Percentiles rank a stretch among this genome's conserved stretches.
phyloP scores from a whole-genome alignment of 208 protist species.

The Vickermania ingenoplastis region DNA sequence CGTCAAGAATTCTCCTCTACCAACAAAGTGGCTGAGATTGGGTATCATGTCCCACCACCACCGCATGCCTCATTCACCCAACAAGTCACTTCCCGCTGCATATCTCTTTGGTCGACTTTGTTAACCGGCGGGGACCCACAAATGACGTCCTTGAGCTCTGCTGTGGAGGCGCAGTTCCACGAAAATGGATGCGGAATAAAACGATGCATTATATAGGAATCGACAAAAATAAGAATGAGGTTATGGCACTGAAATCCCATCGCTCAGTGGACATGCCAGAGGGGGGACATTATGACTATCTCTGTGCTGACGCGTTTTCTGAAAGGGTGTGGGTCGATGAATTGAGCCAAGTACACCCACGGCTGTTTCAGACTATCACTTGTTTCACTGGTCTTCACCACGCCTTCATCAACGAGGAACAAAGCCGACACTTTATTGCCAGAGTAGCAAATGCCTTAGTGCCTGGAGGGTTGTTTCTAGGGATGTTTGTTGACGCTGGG shows the following conservation, averaged over 20 bases:
- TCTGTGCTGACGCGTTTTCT: constrained; percentile 74
- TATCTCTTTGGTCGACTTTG: constrained; percentile 70
- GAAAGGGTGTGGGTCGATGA: constrained; percentile 62
- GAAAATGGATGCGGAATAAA: constrained; percentile 83
- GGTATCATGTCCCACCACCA: constrained; percentile 66
- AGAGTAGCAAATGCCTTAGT: constrained; percentile 77
- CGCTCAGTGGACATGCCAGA: constrained; percentile 21
- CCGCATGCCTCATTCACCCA: constrained; percentile 58
- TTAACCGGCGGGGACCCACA: constrained; percentile 56
- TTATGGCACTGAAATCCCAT: constrained; percentile 31
- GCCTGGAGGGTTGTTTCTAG: constrained; percentile 65
- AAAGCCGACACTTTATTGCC: constrained; percentile 50
- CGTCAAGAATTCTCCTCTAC: constrained; percentile 56
- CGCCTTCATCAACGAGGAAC: constrained; percentile 52
- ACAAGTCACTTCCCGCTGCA: constrained; percentile 62
- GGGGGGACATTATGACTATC: constrained; percentile 45
- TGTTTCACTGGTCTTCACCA: constrained; percentile 73
- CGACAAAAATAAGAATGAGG: constrained; percentile 51
- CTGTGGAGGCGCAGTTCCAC: constrained; percentile 62
- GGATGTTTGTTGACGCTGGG: constrained; percentile 58
- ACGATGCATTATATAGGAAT: constrained; percentile 66
- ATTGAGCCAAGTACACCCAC: constrained; percentile 64
- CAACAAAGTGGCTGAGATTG: constrained; percentile 54
- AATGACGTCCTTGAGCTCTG: constrained; percentile 83
- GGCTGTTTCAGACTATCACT: constrained; percentile 75